Percentiles rank a stretch among this genome's conserved stretches.
phyloP scores from a whole-genome alignment of 495 filamentous ascomycete species.

The Clohesyomyces aquaticus region DNA sequence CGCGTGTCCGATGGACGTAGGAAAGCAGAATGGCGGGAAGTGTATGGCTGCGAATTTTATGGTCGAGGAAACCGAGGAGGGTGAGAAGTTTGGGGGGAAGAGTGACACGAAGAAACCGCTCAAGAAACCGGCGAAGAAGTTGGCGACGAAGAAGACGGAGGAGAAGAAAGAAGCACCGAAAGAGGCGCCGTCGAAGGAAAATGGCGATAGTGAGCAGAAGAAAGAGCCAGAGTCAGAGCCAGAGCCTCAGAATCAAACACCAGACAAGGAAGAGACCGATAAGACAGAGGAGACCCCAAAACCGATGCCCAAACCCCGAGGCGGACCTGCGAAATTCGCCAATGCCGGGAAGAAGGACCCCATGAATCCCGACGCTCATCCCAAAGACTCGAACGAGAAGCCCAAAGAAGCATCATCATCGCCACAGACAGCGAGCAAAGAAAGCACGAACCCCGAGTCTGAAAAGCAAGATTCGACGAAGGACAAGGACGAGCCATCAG shows the following conservation, averaged over 20 bases:
- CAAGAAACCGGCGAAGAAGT: conserved; percentile 17
- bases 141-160: conserved; percentile 5
- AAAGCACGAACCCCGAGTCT: background rate
- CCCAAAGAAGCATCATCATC: too few species aligned
- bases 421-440: background rate
- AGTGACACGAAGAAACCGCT: too few species aligned
- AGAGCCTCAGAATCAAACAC: too few species aligned
- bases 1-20: conserved; percentile 49
- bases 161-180: conserved; percentile 15
- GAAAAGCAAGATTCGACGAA: background rate
- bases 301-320: background rate
- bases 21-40: conserved; percentile 45
- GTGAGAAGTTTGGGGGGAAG: too few species aligned
- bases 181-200: too few species aligned
- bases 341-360: background rate
- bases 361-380: too few species aligned
- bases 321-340: conserved; percentile 8
- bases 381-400: too few species aligned
- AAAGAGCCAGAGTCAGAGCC: too few species aligned
- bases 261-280: background rate
- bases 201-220: too few species aligned
- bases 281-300: background rate
- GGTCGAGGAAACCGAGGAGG: conserved; percentile 34
- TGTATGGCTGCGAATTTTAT: conserved; percentile 48
- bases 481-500: background rate